These are phyloP conservation scores for Guillardia theta DNA, from an alignment of 78 protist genomes.

Conservation along the genomic window DNA sequence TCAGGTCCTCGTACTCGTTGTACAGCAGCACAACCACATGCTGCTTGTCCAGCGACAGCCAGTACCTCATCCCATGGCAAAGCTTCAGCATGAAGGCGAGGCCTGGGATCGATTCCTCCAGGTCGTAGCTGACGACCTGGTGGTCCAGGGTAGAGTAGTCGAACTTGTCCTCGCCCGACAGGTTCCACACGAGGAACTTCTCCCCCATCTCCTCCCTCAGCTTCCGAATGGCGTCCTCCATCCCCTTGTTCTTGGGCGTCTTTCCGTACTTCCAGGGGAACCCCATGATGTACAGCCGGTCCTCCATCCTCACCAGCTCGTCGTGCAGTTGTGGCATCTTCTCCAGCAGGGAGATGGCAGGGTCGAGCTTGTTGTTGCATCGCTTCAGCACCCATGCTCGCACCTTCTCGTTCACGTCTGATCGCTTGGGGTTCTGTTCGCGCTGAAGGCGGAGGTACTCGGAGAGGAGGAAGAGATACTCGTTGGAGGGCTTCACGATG, in stretches of 20 bases:
- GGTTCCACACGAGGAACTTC: slow-evolving; percentile 7
- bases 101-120: neutral
- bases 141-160: neutral
- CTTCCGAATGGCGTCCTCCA: neutral
- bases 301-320: slow-evolving; percentile 16
- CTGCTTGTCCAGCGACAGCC: neutral
- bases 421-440: neutral
- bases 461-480: neutral
- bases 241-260: neutral
- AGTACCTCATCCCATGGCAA: slow-evolving; percentile 2
- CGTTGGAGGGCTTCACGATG: neutral
- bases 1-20: neutral
- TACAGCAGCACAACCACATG: neutral
- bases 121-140: neutral
- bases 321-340: neutral
- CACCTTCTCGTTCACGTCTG: neutral
- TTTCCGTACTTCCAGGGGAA: slow-evolving; percentile 17
- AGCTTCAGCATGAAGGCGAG: neutral
- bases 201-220: neutral
- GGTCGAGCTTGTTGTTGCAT: neutral
- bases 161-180: neutral
- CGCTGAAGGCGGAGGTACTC: neutral
- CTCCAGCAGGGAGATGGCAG: neutral
- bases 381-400: neutral
- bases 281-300: slow-evolving; percentile 14